Evolutionary conservation across 768 basidiomycete genomes (phyloP), one percentile per base, ranked within the genome.

Genomic region (Pleurotus ostreatus): DNA sequence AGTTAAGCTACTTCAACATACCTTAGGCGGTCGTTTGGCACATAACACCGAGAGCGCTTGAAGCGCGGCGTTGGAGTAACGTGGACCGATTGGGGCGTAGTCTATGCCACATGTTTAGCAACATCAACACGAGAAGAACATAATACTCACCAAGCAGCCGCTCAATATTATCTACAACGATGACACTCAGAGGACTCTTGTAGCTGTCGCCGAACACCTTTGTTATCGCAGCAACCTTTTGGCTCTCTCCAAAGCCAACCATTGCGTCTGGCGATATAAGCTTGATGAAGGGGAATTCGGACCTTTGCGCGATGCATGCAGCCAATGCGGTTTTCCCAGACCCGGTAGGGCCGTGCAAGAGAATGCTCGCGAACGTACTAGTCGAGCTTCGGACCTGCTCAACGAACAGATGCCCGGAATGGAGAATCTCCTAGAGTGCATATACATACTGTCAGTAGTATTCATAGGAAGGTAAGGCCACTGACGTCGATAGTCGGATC

Each of bases 221-320:
- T 67, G 84, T 89, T 66, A 99, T 91, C 2, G 94, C 83, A 0
- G 84, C 77, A 44, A 99, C 88, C 74, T 99, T 98, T 69, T 94
- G 92, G 12, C 79, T 71, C 68, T 98, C 97, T n/a, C 86, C 84
- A 70, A 83, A 95, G 6, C 97, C 97, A 59, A 98, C 91, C 97
- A 99, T 99, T 63, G 80, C 86, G 65, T 98, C 97, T 0, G 97
- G 93, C 2, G 94, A 92, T 57, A 98, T 85, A 39, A 99, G 80
- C 70, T 99, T 98, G 77, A 99, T 96, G 77, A 99, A 99, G 0
- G 97, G 97, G 71, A 87, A 99, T 60, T 88, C 78, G n/a, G 96
- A 98, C 22, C 83, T 82, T 72, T 92, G 87, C 2, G 96, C 97
- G 55, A 98, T 96, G 4, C 91, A 89, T 5, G 94, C 96, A 2